These are phyloP conservation scores for Cyberlindnera suaveolens DNA, from an alignment of 805 yeast genomes.

Conservation along the genomic window DNA sequence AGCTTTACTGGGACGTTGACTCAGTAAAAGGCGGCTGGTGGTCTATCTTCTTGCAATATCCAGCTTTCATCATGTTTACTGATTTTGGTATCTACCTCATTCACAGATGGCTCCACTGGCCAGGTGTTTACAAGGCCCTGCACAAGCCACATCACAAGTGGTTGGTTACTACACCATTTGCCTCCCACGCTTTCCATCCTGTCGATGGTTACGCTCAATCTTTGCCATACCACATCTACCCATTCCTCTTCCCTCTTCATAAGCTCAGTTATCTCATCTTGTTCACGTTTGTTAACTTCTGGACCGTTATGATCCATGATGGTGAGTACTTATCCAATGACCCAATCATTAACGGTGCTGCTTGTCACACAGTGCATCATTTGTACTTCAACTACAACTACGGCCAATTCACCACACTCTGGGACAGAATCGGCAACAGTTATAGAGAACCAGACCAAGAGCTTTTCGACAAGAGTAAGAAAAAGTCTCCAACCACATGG, in stretches of 20 bases:
- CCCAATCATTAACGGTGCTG: constrained; percentile 94
- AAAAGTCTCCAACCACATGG: constrained; percentile 59
- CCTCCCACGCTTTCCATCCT: constrained; percentile 98
- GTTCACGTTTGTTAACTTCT: constrained; percentile 89
- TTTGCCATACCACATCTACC: constrained; percentile 88
- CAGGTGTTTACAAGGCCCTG: constrained; percentile 71
- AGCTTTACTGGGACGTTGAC: constrained; percentile 59
- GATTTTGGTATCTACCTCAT: constrained; percentile 89
- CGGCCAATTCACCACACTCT: constrained; percentile 95
- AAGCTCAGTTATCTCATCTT: constrained; percentile 74
- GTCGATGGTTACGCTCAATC: constrained; percentile 94
- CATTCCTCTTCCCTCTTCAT: constrained; percentile 88
- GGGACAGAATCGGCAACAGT: constrained; percentile 95
- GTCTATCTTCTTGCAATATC: constrained; percentile 60
- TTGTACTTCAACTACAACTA: constrained; percentile 95
- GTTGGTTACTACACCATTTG: constrained; percentile 98
- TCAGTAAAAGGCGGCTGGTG: constrained; percentile 64
- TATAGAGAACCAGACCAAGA: constrained; percentile 90
- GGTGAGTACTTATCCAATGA: constrained; percentile 93
- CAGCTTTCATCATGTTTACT: constrained; percentile 82
- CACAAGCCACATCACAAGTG: constrained; percentile 99
- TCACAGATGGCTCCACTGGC: constrained; percentile 94
- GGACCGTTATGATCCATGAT: constrained; percentile 99
- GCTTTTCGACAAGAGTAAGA: constrained; percentile 60
- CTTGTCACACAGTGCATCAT: constrained; percentile 97